These are phyloP conservation scores for Melastoma malabathricum DNA, from an alignment of 345 rosid genomes.

Conservation along the genomic window DNA sequence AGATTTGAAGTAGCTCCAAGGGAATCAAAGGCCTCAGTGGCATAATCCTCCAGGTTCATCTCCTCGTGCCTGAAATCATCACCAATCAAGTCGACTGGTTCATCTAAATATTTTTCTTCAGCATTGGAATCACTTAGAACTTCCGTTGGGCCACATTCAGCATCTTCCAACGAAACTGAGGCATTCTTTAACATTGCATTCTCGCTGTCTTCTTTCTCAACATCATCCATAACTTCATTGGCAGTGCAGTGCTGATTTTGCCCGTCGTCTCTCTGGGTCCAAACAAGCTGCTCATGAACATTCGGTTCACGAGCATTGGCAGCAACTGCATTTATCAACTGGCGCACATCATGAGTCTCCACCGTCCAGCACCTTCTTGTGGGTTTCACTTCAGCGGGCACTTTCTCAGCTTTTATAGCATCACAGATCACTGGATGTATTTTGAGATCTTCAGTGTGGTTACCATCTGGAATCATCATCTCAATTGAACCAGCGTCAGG, in stretches of 20 bases:
- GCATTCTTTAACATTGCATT: constrained; percentile 16
- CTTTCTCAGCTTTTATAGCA: no score
- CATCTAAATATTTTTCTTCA: constrained; percentile 16
- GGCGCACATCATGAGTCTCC: not conserved
- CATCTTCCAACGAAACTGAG: constrained; percentile 19
- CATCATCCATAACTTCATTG: constrained; percentile 4
- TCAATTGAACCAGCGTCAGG: no score
- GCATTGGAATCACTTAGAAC: constrained; percentile 1
- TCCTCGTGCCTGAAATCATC: constrained; percentile 20
- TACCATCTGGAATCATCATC: no score
- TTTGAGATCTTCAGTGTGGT: constrained; percentile 11
- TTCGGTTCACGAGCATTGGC: not conserved
- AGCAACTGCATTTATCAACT: not conserved
- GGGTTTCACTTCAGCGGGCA: no score
- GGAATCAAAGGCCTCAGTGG: constrained; percentile 14
- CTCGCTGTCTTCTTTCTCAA: constrained; percentile 16
- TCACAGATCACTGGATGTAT: no score
- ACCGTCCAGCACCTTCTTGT: not conserved
- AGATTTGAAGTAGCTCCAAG: constrained; percentile 15
- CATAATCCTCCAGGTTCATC: constrained; percentile 22
- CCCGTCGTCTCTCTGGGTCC: not conserved
- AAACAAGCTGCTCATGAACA: not conserved
- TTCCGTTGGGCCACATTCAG: constrained; percentile 6
- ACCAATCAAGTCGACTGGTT: constrained; percentile 23
- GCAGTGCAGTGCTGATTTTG: not conserved